Evolutionary conservation across 2,329 filamentous ascomycete species (phyloP).

Genomic region (Fusarium liriodendri): DNA sequence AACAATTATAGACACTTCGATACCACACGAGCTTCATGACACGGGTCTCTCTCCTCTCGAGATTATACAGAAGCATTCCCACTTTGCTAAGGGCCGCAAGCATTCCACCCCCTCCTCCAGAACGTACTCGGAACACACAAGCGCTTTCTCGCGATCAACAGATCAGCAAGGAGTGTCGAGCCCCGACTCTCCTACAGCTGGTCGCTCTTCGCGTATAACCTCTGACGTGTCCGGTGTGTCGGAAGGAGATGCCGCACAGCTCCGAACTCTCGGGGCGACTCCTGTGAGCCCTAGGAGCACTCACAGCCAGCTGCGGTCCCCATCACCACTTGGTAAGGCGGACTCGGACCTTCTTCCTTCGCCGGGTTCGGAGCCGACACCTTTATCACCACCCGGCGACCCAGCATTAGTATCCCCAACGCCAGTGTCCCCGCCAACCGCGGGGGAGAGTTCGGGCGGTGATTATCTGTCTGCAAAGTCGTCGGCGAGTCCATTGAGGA

Average conservation of each 20-base stretch:
- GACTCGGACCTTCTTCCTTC: slow-evolving; percentile 23
- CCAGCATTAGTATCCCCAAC: background rate
- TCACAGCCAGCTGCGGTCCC: slow-evolving; percentile 5
- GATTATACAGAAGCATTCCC: slow-evolving; percentile 51
- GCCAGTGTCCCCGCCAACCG: slow-evolving; percentile 45
- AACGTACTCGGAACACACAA: slow-evolving; percentile 43
- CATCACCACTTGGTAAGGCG: slow-evolving; percentile 13
- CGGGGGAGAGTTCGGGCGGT: slow-evolving; percentile 37
- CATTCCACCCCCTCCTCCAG: slow-evolving; percentile 39
- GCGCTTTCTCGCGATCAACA: slow-evolving; percentile 45
- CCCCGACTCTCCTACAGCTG: slow-evolving; percentile 23
- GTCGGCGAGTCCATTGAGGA: slow-evolving; percentile 45
- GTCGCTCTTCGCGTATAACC: slow-evolving; percentile 23
- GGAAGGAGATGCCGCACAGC: slow-evolving; percentile 34
- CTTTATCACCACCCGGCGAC: slow-evolving; percentile 10
- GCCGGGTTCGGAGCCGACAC: slow-evolving; percentile 16
- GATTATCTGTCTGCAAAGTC: slow-evolving; percentile 46
- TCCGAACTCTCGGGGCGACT: slow-evolving; percentile 24
- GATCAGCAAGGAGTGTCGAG: slow-evolving; percentile 20
- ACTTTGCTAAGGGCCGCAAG: slow-evolving; percentile 30
- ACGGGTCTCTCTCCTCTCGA: slow-evolving; percentile 54
- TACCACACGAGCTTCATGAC: slow-evolving; percentile 58
- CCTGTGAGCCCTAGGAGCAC: slow-evolving; percentile 38
- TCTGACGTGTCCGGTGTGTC: slow-evolving; percentile 39
- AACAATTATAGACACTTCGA: slow-evolving; percentile 54